Base-by-base conservation (phyloP, 2,329 filamentous ascomycete genomes). In the Cercospora sp. region DNA sequence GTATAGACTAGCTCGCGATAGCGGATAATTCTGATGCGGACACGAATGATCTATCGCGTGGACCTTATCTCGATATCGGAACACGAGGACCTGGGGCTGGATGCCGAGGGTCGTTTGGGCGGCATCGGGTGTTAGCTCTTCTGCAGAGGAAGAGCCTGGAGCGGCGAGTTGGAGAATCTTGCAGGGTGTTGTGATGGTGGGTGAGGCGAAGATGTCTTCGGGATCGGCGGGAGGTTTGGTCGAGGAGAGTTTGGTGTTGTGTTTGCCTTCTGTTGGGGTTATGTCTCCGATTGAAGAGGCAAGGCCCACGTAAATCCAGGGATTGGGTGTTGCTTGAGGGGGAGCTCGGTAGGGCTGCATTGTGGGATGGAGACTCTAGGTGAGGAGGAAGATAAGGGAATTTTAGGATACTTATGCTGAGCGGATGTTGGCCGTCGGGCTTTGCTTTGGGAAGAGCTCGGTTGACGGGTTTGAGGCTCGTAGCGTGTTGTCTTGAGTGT, bases 41-140 rank as follows among this genome's bases (percentile, higher is more conserved):
- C 90, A 92, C 82, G 90, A 89, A 80, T 91, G 89, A 67, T 91
- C 88, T 23, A 91, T 80, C 0, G 89, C 90, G 73, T 91, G 85
- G n/a, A 91, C 82, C 67, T 85, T 87, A 3, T 85, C 87, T 62
- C 83, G 85, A 73, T 89, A 89, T 70, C 83, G 83, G 69, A 91
- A 91, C 0, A 91, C 83, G 18, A 91, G 81, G 0, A 91, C 87
- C 73, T 91, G 89, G 1, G 65, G 90, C 83, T 81, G 82, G 59
- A 69, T 60, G 42, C 69, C 69, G 36, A 72, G 64, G 0, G 71
- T 79, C 10, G 74, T 80, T 30, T 78, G 77, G 2, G 78, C 77
- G 18, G 71, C 77, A 63, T 68, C 65, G 77, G 76, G 51, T 78
- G 79, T 5, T 84, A 82, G 5, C 86, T 81, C 30, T 79, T 62